Evolutionary conservation across 192 early-diverging fungal species (phyloP), one percentile per base, ranked within the genome.

Genomic region (Allomyces macrogynus): DNA sequence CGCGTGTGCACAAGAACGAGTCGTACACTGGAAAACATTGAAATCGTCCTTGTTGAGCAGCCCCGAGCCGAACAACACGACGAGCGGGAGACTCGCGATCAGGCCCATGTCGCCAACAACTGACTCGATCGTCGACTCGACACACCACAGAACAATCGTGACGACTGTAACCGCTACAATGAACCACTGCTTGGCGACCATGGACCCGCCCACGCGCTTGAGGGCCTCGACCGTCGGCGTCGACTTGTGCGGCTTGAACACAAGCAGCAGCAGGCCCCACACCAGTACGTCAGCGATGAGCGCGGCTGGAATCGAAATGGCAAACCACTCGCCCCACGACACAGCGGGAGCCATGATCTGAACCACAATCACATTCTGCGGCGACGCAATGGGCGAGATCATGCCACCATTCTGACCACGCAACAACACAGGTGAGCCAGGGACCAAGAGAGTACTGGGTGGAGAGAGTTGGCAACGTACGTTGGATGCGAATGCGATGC

Each of bases 401-500:
- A 97, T 97, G 26, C 94, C 94, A 61, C 94, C 94, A 23, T 86
- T 76, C 49, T 57, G 9, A 8, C 32, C 32, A 8, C 5, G 32
- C 4, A 3, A 40, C 3, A 40, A 40, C 7, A 40, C 3, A 7
- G 32, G 32, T 40, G 32, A 40, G 32, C 32, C 32, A 7, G 32
- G 7, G 32, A 40, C 8, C 32, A 40, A 8, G 7, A 7, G 7
- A 40, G 8, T 8, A 3, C 5, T 40, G 32, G 7, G 32, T 40
- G 32, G 32, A 40, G 32, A 40, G 32, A 7, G 32, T 40, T 40
- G 5, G 8, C 8, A 8, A 57, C 49, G 49, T 57, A 97, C 81
- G 62, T 97, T 97, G n/a, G 92, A 87, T 1, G 94, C 94, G 67
- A 97, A 73, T 4, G 94, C 94, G 71, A 97, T 97, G n/a, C 94